Conservation (phyloP, 306 rosid species). For the Cicer chorassanicum region DNA sequence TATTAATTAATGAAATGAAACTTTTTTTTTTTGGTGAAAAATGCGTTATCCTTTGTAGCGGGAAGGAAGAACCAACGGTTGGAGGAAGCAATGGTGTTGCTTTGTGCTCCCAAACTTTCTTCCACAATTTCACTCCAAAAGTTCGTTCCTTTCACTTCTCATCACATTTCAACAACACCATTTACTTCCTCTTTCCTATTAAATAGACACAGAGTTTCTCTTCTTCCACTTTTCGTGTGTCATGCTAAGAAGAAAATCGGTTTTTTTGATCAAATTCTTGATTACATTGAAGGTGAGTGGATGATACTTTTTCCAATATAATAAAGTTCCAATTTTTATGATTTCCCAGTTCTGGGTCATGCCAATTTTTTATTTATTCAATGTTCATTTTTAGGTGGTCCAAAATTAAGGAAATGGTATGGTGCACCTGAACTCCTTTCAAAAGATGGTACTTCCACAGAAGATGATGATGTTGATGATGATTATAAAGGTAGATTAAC, state of each 20-base stretch:
- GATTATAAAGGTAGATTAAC: conserved; percentile 56
- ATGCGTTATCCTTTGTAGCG: conserved; percentile 53
- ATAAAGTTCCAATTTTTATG: not conserved
- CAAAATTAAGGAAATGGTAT: conserved; percentile 91
- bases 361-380: not conserved
- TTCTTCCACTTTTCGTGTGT: conserved; percentile 50
- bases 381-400: conserved; percentile 64
- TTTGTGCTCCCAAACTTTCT: conserved; percentile 48
- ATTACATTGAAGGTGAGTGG: conserved; percentile 80
- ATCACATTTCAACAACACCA: conserved; percentile 44
- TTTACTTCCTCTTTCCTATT: conserved; percentile 40
- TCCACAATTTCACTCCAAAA: conserved; percentile 49
- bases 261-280: conserved; percentile 86
- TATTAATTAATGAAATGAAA: not conserved
- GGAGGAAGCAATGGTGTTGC: conserved; percentile 77
- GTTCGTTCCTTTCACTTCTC: conserved; percentile 40
- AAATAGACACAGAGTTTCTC: conserved; percentile 37
- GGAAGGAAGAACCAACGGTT: conserved; percentile 68
- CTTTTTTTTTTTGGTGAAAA: conserved; percentile 36
- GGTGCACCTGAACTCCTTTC: conserved; percentile 87
- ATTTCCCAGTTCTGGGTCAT: not conserved
- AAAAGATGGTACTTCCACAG: conserved; percentile 60
- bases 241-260: conserved; percentile 79
- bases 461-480: conserved; percentile 63
- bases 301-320: not conserved